Evolutionary conservation across 139 green algal species (phyloP), one percentile per base, ranked within the genome.

Genomic region (Gonium pectorale): DNA sequence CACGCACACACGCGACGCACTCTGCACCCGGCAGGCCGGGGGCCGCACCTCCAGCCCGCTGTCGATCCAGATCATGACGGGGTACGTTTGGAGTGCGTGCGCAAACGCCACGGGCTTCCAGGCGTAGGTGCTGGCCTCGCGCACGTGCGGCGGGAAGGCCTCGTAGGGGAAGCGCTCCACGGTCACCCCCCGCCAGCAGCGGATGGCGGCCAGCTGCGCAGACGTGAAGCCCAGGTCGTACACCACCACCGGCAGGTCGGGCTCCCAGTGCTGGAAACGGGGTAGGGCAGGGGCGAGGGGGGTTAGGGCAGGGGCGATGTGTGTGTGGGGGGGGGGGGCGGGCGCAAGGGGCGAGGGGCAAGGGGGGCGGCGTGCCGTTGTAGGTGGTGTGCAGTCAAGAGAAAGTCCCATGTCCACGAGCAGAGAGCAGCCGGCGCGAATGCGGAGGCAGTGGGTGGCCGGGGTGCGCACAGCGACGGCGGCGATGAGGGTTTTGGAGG

Each of bases 191-290:
- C 7, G 6, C 66, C 66, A 72, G 66, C 66, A 72, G 66, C 66
- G 66, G 2, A 54, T 54, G 40, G 26, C 40, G n/a, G 67, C 67
- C 67, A 74, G 38, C 67, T 74, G 67, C 21, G 13, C 5, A 11
- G 5, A 8, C 15, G 52, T 71, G 73, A 88, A 86, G 43, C 86
- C 86, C 64, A 90, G 80, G 80, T 90, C 86, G 33, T 88, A 90
- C 11, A 90, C 31, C 8, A 66, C 38, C 15, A 90, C 46, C 27
- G 27, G 63, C 43, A 77, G 59, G 29, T 27, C 6, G n/a, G 86
- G 86, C 73, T 87, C 86, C 86, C 86, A 90, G 38, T 51, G 38
- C 66, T 72, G 64, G 11, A 21, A 1, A 15, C 35, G 35, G 64
- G 8, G 35, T 19, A 29, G 60, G n/a, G n/a, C 13, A 67, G 59